Evolutionary conservation across 495 filamentous ascomycete species (phyloP), one percentile per base, ranked within the genome.

Genomic region (Penicillium paxilli): DNA sequence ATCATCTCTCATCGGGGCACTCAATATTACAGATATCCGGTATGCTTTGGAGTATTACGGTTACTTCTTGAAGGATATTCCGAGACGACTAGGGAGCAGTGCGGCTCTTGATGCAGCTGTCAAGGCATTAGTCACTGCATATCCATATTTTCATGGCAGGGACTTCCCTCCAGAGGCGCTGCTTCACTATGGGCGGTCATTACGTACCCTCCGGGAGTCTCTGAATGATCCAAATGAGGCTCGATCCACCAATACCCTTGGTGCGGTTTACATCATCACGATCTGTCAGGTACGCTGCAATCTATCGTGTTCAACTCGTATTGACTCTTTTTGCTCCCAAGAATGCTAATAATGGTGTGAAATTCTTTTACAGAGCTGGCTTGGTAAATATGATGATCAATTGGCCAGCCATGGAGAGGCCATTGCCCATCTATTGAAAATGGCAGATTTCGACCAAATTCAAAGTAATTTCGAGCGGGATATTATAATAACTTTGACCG

Each of bases 181-280:
- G 12, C 23, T 37, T 17, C 61, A 57, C 19, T 65, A 73, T 59
- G 65, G 63, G 2, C 62, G 55, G 24, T 67, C 69, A 0, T 51
- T 74, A 17, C 61, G 51, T 14, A 56, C 57, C 4, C 57, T 79
- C n/a, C 51, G 73, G 33, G 55, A 54, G 2, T 59, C 57, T 17
- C 54, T 79, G 47, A 55, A 62, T 46, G 65, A 76, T 57, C 65
- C 69, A 6, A 46, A 37, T 12, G 56, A 69, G 47, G 68, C 69
- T 1, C 45, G 46, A 10, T 66, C 63, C 11, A 45, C 64, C 5
- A 67, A 76, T 52, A 76, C 72, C 6, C 55, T 79, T 20, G 71
- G 69, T 55, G 70, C 73, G 12, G 63, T 77, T 17, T 75, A 74
- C 45, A 28, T 77, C 11, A 60, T 75, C 23, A 63, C 70, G 42